Percentiles rank a stretch among this genome's conserved stretches.
Conservation (phyloP, 345 rosid species). For the Ricinus communis region DNA sequence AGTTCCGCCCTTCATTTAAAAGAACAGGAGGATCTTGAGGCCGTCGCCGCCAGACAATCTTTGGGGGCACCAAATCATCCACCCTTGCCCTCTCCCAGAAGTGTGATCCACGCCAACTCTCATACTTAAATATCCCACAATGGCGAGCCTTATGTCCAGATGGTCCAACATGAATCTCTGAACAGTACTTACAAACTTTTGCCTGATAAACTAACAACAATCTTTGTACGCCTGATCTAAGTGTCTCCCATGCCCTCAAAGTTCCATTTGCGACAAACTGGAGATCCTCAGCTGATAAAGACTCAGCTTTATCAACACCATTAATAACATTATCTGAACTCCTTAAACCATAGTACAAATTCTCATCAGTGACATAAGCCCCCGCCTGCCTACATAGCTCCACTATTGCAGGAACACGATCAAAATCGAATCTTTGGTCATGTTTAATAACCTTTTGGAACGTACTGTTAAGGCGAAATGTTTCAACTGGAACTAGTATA, state of each 20-base stretch:
- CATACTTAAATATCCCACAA: conserved; percentile 79
- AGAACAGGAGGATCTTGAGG: conserved; percentile 80
- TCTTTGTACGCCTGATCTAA: conserved; percentile 61
- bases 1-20: conserved; percentile 55
- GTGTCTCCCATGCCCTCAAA: conserved; percentile 66
- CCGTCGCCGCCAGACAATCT: conserved; percentile 72
- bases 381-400: conserved; percentile 93
- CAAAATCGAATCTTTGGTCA: conserved; percentile 67
- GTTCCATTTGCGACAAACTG: conserved; percentile 50
- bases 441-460: conserved; percentile 69
- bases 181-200: conserved; percentile 72
- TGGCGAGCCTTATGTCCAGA: conserved; percentile 83
- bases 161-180: conserved; percentile 79
- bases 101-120: conserved; percentile 75
- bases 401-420: conserved; percentile 74
- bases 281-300: conserved; percentile 42
- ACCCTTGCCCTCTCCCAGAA: conserved; percentile 79
- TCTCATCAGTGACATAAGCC: conserved; percentile 38
- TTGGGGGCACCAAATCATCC: conserved; percentile 74
- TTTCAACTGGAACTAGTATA: conserved; percentile 65
- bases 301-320: conserved; percentile 34
- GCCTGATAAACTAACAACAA: conserved; percentile 63
- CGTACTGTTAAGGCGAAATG: conserved; percentile 56
- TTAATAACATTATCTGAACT: conserved; percentile 14
- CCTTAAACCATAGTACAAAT: conserved; percentile 18